Evolutionary conservation across 768 basidiomycete species (phyloP), one percentile per base, ranked within the genome.

Genomic region (Suillus lakei): DNA sequence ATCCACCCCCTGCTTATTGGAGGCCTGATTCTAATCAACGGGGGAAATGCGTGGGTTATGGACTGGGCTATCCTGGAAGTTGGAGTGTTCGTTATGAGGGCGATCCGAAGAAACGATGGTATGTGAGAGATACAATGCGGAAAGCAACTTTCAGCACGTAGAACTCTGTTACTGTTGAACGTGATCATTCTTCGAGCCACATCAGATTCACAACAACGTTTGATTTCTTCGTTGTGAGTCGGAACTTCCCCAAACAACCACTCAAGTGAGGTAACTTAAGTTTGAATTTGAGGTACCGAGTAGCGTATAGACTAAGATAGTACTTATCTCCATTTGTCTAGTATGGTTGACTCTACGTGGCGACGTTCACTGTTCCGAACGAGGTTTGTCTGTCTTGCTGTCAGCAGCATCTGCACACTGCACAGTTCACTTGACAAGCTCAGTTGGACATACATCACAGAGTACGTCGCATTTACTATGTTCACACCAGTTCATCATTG

Each of bases 21-120:
- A 71, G 70, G 50, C 77, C 77, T 9, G 60, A 72, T 6, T 51
- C 67, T 28, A 63, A 43, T 5, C 9, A 69, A 55, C 69, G 62
- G 26, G 75, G 70, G 38, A 71, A 70, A 63, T 72, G 74, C 64
- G 55, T 72, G 68, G 76, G 77, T 16, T 77, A 78, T 63, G 76
- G 68, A 2, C 38, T 77, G 18, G 76, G 76, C 0, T 77, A 78
- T 67, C 77, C 77, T 28, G 72, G 75, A 44, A 72, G 63, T 48
- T 77, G 73, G 75, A 68, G 65, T 39, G 59, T 69, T 64, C 28
- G 55, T n/a, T 64, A 64, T 28, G 63, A 64, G 15, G 63, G 63
- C 10, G 63, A 64, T 43, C 63, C 61, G 12, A 61, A n/a, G 41
- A 61, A 61, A 18, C 54, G n/a, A 54, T 61, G 12, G 9, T 77